phyloP scores from a whole-genome alignment of 2,329 filamentous ascomycete species.

The Plectosphaerella sp. region DNA sequence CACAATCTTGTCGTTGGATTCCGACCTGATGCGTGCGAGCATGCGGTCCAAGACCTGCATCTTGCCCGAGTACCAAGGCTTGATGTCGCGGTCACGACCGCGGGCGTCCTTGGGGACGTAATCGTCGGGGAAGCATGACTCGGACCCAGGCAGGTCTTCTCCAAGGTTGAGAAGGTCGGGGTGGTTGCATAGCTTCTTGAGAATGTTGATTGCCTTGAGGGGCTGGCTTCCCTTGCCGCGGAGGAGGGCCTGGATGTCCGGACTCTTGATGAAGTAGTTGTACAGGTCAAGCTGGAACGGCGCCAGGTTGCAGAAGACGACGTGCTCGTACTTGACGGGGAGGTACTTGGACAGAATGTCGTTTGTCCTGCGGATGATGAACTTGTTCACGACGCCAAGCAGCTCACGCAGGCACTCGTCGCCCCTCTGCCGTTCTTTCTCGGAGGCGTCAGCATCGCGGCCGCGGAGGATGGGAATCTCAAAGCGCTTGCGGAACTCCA shows the following conservation, averaged over 20 bases:
- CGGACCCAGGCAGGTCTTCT: conserved; percentile 81
- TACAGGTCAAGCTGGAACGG: conserved; percentile 92
- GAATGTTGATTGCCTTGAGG: conserved; percentile 89
- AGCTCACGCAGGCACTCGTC: conserved; percentile 80
- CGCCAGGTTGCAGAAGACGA: conserved; percentile 94
- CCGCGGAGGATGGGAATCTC: conserved; percentile 90
- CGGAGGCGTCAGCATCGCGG: conserved; percentile 83
- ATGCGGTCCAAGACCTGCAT: conserved; percentile 98
- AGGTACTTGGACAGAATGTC: conserved; percentile 97
- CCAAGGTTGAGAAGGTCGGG: conserved; percentile 84
- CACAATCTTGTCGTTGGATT: conserved; percentile 98
- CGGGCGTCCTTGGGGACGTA: conserved; percentile 84
- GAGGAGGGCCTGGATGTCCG: conserved; percentile 87
- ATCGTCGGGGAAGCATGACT: conserved; percentile 76
- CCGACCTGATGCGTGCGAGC: conserved; percentile 89
- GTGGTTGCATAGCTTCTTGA: conserved; percentile 99
- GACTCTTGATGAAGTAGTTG: conserved; percentile 95
- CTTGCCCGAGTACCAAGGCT: conserved; percentile 95
- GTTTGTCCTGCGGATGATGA: conserved; percentile 96
- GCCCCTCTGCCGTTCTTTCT: conserved; percentile 75
- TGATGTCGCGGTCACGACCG: conserved; percentile 86
- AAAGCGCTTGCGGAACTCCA: conserved; percentile 90
- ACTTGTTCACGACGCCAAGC: conserved; percentile 86
- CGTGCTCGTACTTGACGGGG: conserved; percentile 97
- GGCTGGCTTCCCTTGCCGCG: conserved; percentile 94